Conservation (phyloP, 345 rosid species). For the Bretschneidera sinensis region DNA sequence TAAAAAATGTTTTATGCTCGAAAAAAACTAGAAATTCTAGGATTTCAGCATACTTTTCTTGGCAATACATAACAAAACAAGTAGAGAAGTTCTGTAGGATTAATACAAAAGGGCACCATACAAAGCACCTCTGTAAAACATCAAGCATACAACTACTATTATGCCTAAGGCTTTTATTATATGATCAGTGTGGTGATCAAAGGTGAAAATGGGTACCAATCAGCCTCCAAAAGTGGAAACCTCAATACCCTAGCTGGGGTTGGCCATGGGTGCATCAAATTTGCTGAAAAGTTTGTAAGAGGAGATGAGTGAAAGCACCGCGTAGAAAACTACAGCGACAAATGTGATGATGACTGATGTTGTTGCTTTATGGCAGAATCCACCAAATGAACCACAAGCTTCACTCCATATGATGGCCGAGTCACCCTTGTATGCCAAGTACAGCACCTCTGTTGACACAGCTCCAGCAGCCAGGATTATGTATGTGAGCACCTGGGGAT, state of each 20-base stretch:
- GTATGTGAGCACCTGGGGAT: constrained; percentile 54
- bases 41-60: too few species aligned
- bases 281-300: constrained; percentile 81
- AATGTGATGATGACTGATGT: constrained; percentile 62
- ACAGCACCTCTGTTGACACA: constrained; percentile 63
- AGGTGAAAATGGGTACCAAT: neutral
- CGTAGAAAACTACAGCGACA: constrained; percentile 39
- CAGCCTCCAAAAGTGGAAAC: constrained; percentile 31
- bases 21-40: too few species aligned
- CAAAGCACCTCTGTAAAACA: too few species aligned
- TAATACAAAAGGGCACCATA: too few species aligned
- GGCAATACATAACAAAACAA: too few species aligned
- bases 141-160: too few species aligned
- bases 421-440: constrained; percentile 71
- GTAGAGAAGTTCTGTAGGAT: too few species aligned
- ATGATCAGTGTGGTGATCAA: neutral
- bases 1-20: too few species aligned
- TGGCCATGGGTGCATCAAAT: constrained; percentile 50
- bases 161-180: neutral
- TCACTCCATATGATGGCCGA: constrained; percentile 66
- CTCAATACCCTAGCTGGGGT: constrained; percentile 36
- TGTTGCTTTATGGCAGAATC: constrained; percentile 71
- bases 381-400: constrained; percentile 50
- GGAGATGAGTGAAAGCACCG: constrained; percentile 55
- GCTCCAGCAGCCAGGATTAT: constrained; percentile 66